These are phyloP conservation scores for Fomes fomentarius DNA, from an alignment of 1,284 basidiomycete species.

Conservation along the genomic window DNA sequence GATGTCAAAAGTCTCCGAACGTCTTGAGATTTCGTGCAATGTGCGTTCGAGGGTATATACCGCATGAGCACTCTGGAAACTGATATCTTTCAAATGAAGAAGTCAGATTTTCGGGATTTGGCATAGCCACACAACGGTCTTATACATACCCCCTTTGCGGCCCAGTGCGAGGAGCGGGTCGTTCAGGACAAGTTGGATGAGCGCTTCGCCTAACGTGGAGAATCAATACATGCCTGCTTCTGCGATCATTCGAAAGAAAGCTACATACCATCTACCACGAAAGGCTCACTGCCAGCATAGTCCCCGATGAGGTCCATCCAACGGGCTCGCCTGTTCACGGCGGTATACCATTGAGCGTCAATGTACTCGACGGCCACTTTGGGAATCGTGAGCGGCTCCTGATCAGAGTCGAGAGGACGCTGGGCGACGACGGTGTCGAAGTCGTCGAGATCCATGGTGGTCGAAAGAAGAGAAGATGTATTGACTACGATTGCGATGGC, in stretches of 20 bases:
- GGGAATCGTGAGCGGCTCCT: slow-evolving; percentile 7
- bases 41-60: slow-evolving; percentile 53
- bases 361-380: slow-evolving; percentile 28
- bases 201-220: slow-evolving; percentile 54
- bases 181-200: slow-evolving; percentile 60
- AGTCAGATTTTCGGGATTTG: background rate
- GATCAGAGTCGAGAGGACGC: slow-evolving; percentile 6
- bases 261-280: slow-evolving; percentile 62
- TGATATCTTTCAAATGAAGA: slow-evolving; percentile 44
- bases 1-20: slow-evolving; percentile 62
- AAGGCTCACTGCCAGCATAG: slow-evolving; percentile 69
- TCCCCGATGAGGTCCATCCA: slow-evolving; percentile 76
- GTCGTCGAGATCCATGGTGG: slow-evolving; percentile 39
- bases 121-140: background rate
- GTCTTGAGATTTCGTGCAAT: slow-evolving; percentile 49
- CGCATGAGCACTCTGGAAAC: slow-evolving; percentile 68
- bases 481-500: background rate
- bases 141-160: slow-evolving; percentile 40
- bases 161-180: slow-evolving; percentile 61
- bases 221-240: background rate
- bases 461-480: background rate
- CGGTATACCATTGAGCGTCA: slow-evolving; percentile 33
- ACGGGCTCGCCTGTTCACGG: slow-evolving; percentile 38
- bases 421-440: slow-evolving; percentile 23
- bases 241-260: background rate